These are phyloP conservation scores for Leptosphaerulina australis DNA, from an alignment of 2,329 filamentous ascomycete genomes.

Conservation along the genomic window DNA sequence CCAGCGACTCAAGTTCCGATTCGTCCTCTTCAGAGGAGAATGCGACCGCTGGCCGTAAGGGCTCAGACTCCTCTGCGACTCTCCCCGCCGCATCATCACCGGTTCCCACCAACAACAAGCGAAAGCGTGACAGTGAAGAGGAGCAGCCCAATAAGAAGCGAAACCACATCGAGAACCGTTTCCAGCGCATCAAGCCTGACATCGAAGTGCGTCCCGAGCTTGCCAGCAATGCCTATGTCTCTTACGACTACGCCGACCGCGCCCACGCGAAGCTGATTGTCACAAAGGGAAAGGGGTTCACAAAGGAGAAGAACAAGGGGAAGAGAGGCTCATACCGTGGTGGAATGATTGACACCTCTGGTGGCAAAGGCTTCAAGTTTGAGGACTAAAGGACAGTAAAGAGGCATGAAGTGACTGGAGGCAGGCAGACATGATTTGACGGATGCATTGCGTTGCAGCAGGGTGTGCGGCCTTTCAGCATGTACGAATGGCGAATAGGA, in stretches of 20 bases:
- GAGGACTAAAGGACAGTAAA: slow-evolving; percentile 68
- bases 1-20: slow-evolving; percentile 27
- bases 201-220: slow-evolving; percentile 71
- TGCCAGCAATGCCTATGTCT: slow-evolving; percentile 78
- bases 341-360: slow-evolving; percentile 80
- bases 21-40: slow-evolving; percentile 39
- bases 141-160: slow-evolving; percentile 42
- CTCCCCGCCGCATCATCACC: slow-evolving; percentile 38
- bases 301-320: slow-evolving; percentile 98
- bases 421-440: not conserved
- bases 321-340: slow-evolving; percentile 84
- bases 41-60: slow-evolving; percentile 26
- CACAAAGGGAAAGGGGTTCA: slow-evolving; percentile 95
- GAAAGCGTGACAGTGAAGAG: slow-evolving; percentile 47
- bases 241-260: slow-evolving; percentile 85
- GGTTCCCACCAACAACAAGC: slow-evolving; percentile 50
- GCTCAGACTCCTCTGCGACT: slow-evolving; percentile 53
- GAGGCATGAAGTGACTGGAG: not conserved
- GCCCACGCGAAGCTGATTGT: slow-evolving; percentile 88
- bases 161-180: slow-evolving; percentile 60
- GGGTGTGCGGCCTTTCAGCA: not conserved
- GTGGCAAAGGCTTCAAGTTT: slow-evolving; percentile 90
- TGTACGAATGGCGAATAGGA: slow-evolving; percentile 9
- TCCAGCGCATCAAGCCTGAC: slow-evolving; percentile 76
- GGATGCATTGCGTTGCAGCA: slow-evolving; percentile 6